phyloP scores from a whole-genome alignment of 1,284 basidiomycete species.

The Abortiporus biennis region DNA sequence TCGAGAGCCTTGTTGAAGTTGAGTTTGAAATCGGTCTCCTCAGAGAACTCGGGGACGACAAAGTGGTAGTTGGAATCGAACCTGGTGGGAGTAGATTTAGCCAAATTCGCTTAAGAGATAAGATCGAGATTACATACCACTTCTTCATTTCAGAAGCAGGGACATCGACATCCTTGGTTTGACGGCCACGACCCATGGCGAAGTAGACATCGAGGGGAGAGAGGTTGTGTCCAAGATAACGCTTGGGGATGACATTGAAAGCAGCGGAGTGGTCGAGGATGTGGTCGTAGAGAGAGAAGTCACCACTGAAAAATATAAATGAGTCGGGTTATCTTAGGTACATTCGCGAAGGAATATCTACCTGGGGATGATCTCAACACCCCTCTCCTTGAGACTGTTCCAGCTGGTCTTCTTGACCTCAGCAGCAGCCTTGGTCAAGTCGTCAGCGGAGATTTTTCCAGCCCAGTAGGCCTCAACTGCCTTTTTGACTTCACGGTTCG shows the following conservation, averaged over 20 bases:
- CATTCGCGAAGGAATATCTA: conserved; percentile 29
- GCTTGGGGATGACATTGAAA: conserved; percentile 96
- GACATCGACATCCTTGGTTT: conserved; percentile 91
- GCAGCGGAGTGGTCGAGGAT: conserved; percentile 96
- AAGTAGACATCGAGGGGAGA: conserved; percentile 95
- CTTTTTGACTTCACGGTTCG: conserved; percentile 98
- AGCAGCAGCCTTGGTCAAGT: conserved; percentile 86
- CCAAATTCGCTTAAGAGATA: conserved; percentile 8
- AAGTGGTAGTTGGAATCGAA: conserved; percentile 99
- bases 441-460: conserved; percentile 85
- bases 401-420: conserved; percentile 90
- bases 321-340: conserved; percentile 11
- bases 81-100: conserved; percentile 37
- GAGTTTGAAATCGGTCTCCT: conserved; percentile 91
- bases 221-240: conserved; percentile 86
- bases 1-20: conserved; percentile 93
- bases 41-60: conserved; percentile 96
- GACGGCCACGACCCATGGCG: conserved; percentile 98
- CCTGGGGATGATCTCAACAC: conserved; percentile 94
- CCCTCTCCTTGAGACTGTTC: conserved; percentile 82
- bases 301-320: conserved; percentile 58
- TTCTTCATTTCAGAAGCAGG: conserved; percentile 99
- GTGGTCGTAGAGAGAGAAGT: conserved; percentile 98
- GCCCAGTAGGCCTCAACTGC: conserved; percentile 98
- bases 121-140: conserved; percentile 55